Conservation (phyloP, 371 early-diverging fungal species). For the Funneliformis caledonium region DNA sequence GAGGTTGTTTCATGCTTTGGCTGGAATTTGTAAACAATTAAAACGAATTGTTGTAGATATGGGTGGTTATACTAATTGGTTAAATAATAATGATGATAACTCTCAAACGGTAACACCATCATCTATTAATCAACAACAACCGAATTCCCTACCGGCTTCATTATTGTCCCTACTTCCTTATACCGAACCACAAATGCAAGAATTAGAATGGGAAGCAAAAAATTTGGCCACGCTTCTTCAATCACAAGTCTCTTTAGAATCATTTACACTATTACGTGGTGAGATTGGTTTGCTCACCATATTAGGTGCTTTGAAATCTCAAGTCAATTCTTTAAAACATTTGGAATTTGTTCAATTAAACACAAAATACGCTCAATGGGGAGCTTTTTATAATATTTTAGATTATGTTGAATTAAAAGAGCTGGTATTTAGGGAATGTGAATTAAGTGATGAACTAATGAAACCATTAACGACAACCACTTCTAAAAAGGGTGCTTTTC, state of each 20-base stretch:
- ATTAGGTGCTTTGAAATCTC: not conserved
- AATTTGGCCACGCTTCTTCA: not conserved
- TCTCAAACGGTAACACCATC: no score
- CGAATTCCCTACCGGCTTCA: no score
- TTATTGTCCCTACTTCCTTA: not conserved
- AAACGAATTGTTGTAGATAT: not conserved
- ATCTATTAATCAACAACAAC: no score
- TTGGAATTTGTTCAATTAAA: not conserved
- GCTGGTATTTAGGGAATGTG: no score
- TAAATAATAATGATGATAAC: not conserved
- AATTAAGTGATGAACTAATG: no score
- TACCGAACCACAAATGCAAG: conserved; percentile 20
- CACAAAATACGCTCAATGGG: no score
- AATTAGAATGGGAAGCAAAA: conserved; percentile 23
- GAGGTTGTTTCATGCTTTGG: not conserved
- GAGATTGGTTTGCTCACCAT: not conserved
- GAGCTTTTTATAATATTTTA: no score
- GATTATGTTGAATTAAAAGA: no score
- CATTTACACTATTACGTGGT: not conserved
- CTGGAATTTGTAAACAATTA: not conserved
- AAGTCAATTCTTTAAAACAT: not conserved
- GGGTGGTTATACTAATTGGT: not conserved
- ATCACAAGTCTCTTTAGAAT: not conserved
- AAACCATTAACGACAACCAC: no score
- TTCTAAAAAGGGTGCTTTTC: no score